Percentiles rank a stretch among this genome's conserved stretches.
phyloP scores from a whole-genome alignment of 306 rosid species.

The Vicia sativa region DNA sequence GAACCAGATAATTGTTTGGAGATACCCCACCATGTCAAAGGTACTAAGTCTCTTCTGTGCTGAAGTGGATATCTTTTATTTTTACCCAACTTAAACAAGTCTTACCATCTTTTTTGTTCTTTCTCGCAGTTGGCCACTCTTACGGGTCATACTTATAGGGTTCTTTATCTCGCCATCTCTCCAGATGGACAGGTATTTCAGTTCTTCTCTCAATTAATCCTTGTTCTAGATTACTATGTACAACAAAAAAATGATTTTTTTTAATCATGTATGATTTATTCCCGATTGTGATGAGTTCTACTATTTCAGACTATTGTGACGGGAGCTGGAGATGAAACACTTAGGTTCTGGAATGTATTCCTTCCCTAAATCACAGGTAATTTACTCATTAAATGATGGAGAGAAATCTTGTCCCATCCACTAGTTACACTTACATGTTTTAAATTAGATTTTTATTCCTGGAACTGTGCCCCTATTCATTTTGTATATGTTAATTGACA shows the following conservation, averaged over 20 bases:
- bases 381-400: constrained; percentile 19
- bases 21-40: constrained; percentile 98
- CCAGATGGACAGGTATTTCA: constrained; percentile 94
- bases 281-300: constrained; percentile 17
- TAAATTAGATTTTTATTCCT: neutral
- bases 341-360: constrained; percentile 95
- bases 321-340: constrained; percentile 99
- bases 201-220: constrained; percentile 20
- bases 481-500: constrained; percentile 23
- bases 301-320: constrained; percentile 92
- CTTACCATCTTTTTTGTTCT: constrained; percentile 34
- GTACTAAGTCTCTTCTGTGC: constrained; percentile 44
- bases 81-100: constrained; percentile 8
- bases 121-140: constrained; percentile 81
- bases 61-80: constrained; percentile 7
- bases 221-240: constrained; percentile 1
- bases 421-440: constrained; percentile 17
- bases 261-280: constrained; percentile 18
- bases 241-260: constrained; percentile 5
- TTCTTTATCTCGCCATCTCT: constrained; percentile 96
- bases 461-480: constrained; percentile 1
- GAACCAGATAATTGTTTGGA: constrained; percentile 97
- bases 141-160: constrained; percentile 92
- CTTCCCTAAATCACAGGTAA: constrained; percentile 99
- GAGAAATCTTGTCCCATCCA: neutral